These are phyloP conservation scores for Peronospora destructor DNA, from an alignment of 352 stramenopile genomes.

Conservation along the genomic window DNA sequence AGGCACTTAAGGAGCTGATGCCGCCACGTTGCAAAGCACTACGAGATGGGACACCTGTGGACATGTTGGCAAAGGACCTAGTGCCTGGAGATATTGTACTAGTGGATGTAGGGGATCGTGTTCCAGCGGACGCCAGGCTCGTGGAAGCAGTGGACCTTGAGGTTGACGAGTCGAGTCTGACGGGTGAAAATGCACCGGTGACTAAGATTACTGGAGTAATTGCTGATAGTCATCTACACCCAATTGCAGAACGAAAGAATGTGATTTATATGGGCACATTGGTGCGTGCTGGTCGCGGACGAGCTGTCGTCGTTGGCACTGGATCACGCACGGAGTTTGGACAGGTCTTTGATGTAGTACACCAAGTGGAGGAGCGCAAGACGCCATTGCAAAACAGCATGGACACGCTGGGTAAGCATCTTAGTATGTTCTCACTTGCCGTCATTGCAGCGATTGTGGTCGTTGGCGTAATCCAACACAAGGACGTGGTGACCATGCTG, in stretches of 20 bases:
- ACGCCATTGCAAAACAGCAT: slow-evolving; percentile 93
- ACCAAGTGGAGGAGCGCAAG: slow-evolving; percentile 89
- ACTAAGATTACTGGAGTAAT: slow-evolving; percentile 59
- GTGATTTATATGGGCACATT: slow-evolving; percentile 96
- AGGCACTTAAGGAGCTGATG: slow-evolving; percentile 75
- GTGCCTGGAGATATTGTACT: slow-evolving; percentile 83
- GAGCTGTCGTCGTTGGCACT: slow-evolving; percentile 92
- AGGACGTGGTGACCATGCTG: slow-evolving; percentile 92
- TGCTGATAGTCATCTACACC: slow-evolving; percentile 55
- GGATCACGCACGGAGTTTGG: slow-evolving; percentile 94
- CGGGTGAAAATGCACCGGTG: slow-evolving; percentile 88
- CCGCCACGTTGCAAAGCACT: slow-evolving; percentile 65
- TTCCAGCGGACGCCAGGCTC: slow-evolving; percentile 89
- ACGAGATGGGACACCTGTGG: slow-evolving; percentile 41
- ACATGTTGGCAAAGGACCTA: slow-evolving; percentile 72
- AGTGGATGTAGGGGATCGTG: slow-evolving; percentile 89
- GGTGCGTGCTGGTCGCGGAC: slow-evolving; percentile 87
- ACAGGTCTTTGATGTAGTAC: slow-evolving; percentile 91
- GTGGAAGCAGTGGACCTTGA: slow-evolving; percentile 84
- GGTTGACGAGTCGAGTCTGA: slow-evolving; percentile 93
- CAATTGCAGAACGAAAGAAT: slow-evolving; percentile 81
- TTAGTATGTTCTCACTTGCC: slow-evolving; percentile 90
- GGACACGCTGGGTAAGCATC: slow-evolving; percentile 92
- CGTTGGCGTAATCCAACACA: slow-evolving; percentile 87
- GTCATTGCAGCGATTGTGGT: slow-evolving; percentile 93